A percentile compares a stretch with the other conserved stretches of the same genome.
Conservation (phyloP, 495 filamentous ascomycete species). For the Penicillium flavigenum region DNA sequence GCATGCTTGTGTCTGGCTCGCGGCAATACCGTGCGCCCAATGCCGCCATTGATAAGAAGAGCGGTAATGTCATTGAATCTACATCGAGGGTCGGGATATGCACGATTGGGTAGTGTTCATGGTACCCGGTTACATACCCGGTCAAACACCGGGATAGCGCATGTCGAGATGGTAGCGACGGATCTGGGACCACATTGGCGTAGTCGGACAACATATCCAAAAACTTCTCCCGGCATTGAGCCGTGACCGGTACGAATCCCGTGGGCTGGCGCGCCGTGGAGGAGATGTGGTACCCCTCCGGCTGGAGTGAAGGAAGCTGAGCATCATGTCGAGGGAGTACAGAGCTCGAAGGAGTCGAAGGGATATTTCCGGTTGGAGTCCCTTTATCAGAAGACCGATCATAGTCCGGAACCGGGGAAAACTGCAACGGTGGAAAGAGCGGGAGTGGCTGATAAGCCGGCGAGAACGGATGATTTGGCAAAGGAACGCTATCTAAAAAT, state of each 20-base stretch:
- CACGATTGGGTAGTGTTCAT: slow-evolving; percentile 67
- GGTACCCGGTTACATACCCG: slow-evolving; percentile 65
- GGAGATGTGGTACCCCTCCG: slow-evolving; percentile 33
- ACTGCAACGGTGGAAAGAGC: slow-evolving; percentile 37
- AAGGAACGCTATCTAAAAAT: slow-evolving; percentile 42
- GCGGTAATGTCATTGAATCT: slow-evolving; percentile 53
- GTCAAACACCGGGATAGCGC: slow-evolving; percentile 64
- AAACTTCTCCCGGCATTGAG: slow-evolving; percentile 37
- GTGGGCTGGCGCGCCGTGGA: slow-evolving; percentile 33
- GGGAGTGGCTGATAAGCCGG: slow-evolving; percentile 43
- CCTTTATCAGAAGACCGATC: slow-evolving; percentile 26
- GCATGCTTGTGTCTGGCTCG: slow-evolving; percentile 43
- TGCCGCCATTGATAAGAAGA: slow-evolving; percentile 62
- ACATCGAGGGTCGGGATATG: slow-evolving; percentile 63
- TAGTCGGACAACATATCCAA: slow-evolving; percentile 28
- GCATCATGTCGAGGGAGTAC: slow-evolving; percentile 41
- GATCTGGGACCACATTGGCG: slow-evolving; percentile 39
- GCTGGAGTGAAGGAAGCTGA: slow-evolving; percentile 42
- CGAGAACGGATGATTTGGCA: slow-evolving; percentile 43
- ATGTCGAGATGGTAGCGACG: slow-evolving; percentile 52
- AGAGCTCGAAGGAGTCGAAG: slow-evolving; percentile 36
- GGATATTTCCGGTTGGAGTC: slow-evolving; percentile 14
- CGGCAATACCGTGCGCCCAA: slow-evolving; percentile 64
- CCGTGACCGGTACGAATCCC: slow-evolving; percentile 36
- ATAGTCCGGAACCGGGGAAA: slow-evolving; percentile 34